Percentiles rank a stretch among this genome's conserved stretches.
Evolutionary conservation across 768 basidiomycete genomes (phyloP).

Genomic region (Suillus subalutaceus): DNA sequence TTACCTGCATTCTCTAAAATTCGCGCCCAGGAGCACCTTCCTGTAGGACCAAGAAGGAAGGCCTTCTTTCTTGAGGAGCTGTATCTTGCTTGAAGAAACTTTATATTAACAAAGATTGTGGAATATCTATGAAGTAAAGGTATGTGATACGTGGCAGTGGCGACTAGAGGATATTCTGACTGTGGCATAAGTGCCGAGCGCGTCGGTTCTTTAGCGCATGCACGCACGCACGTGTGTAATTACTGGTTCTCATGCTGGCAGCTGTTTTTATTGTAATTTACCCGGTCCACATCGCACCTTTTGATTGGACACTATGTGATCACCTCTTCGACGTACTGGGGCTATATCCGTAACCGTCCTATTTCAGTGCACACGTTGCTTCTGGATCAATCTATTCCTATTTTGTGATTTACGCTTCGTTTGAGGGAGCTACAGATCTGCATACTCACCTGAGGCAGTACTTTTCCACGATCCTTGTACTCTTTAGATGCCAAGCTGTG

Average conservation of each 20-base stretch:
- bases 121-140: neutral
- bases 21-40: conserved; percentile 5
- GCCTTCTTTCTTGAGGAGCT: conserved; percentile 5
- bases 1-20: conserved; percentile 6
- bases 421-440: neutral
- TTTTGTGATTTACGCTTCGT: neutral
- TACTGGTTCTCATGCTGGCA: neutral
- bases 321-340: neutral
- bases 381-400: neutral
- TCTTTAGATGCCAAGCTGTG: neutral
- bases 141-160: neutral
- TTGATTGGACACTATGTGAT: neutral
- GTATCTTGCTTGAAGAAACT: neutral
- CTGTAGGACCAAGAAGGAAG: conserved; percentile 6
- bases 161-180: neutral
- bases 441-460: neutral
- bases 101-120: neutral
- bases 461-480: neutral
- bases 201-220: neutral
- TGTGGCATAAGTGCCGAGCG: neutral
- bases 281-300: neutral
- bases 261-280: neutral
- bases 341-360: neutral
- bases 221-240: neutral
- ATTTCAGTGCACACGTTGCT: neutral